These are phyloP conservation scores for Trypanosoma platydactyli DNA, from an alignment of 208 protist species.

Conservation along the genomic window DNA sequence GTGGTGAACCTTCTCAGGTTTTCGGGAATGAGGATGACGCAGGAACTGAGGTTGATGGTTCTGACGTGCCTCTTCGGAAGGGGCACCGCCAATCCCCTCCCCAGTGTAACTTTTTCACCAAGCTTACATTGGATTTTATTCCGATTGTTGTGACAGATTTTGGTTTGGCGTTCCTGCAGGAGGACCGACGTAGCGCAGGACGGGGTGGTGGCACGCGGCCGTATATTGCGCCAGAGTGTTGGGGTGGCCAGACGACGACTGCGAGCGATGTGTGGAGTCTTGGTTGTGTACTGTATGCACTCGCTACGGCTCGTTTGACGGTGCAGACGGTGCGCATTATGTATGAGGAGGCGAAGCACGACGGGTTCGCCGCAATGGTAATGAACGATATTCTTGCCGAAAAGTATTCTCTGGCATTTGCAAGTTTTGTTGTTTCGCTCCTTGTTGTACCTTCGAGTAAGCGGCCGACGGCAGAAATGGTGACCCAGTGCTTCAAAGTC, in stretches of 20 bases:
- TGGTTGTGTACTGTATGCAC: conserved; percentile 85
- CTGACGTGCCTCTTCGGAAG: not conserved
- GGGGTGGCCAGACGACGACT: conserved; percentile 53
- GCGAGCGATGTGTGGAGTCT: conserved; percentile 85
- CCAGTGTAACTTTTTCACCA: conserved; percentile 1
- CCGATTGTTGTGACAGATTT: conserved; percentile 87
- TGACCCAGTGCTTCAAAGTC: conserved; percentile 53
- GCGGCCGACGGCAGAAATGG: conserved; percentile 66
- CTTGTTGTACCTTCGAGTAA: conserved; percentile 63
- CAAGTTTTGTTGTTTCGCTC: conserved; percentile 76
- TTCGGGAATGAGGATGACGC: not conserved
- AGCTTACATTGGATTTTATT: conserved; percentile 45
- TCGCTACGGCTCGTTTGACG: conserved; percentile 68
- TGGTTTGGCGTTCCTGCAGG: conserved; percentile 65
- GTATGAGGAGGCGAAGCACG: conserved; percentile 61
- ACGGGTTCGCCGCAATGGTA: conserved; percentile 68
- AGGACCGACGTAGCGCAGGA: conserved; percentile 25
- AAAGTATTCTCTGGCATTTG: conserved; percentile 71
- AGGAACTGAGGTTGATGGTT: not conserved
- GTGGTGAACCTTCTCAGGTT: conserved; percentile 16
- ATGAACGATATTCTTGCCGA: conserved; percentile 60
- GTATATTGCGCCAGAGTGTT: conserved; percentile 85
- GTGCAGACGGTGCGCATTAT: conserved; percentile 65
- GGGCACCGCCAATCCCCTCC: not conserved
- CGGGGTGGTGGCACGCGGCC: conserved; percentile 72